Base-by-base conservation (phyloP, 1,284 basidiomycete genomes). In the Thecaphora frezii region DNA sequence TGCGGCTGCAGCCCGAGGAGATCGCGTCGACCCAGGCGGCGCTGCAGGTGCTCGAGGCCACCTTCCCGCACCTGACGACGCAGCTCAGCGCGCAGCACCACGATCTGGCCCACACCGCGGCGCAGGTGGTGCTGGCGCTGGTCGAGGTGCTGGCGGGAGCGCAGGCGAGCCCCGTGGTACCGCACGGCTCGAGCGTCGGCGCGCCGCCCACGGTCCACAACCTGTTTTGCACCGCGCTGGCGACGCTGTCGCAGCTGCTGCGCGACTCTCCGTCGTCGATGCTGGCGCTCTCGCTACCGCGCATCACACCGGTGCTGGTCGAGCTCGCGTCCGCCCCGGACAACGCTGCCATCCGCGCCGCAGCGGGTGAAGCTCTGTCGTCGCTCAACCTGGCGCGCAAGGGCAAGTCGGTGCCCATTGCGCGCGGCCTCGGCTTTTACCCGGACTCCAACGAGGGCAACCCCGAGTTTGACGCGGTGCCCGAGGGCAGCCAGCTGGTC, bases 141-240 rank as follows among this genome's bases (percentile, higher is more conserved):
- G 51, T 60, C 14, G 71, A 73, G 44, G 56, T 58, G 16, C 53
- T 69, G 1, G 30, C 63, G n/a, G 63, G 64, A 22, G 62, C 63
- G 14, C 43, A 51, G 25, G 33, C 22, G 19, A 42, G 53, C 16
- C 16, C 45, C n/a, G 58, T 5, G 43, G 37, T 24, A 5, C 13
- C 33, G 18, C 28, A 14, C 28, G 10, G 12, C 10, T 36, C 33
- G 5, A 4, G 4, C 40, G 5, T 10, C 5, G 23, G 40, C 40
- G 21, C 8, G 1, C 51, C 58, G 3, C 64, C 55, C 0, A 53
- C 52, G 1, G 26, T 41, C 0, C 26, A 24, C 0, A 47, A 52
- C 1, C 33, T 66, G 46, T 42, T 66, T 1, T 25, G 45, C 12
- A 37, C 42, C 2, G 49, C 51, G 1, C 42, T 66, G 18, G 46